These are phyloP conservation scores for Aplosporella prunicola DNA, from an alignment of 2,329 filamentous ascomycete species.

Conservation along the genomic window DNA sequence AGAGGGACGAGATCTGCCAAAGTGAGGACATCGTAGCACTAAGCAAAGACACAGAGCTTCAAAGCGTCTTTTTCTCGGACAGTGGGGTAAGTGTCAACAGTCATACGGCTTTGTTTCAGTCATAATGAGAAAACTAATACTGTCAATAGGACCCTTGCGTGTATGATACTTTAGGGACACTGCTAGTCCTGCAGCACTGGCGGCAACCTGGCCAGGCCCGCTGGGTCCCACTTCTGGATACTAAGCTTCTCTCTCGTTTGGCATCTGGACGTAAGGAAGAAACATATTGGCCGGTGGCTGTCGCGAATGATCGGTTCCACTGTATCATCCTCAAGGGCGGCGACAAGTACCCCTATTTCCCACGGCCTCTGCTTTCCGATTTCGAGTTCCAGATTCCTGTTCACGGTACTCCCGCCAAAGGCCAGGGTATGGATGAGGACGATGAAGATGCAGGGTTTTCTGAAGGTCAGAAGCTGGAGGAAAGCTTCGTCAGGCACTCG, in stretches of 20 bases:
- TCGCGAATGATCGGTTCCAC: constrained; percentile 85
- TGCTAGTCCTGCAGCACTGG: constrained; percentile 87
- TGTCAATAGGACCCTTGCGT: constrained; percentile 72
- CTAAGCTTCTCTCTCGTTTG: constrained; percentile 69
- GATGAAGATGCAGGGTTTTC: constrained; percentile 23
- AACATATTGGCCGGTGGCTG: constrained; percentile 89
- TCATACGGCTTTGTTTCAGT: background rate
- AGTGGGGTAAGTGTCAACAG: constrained; percentile 57
- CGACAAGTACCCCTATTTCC: constrained; percentile 88
- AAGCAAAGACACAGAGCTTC: constrained; percentile 61
- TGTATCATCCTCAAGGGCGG: constrained; percentile 98
- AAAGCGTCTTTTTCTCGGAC: constrained; percentile 85
- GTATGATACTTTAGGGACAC: constrained; percentile 84
- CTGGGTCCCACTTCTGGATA: constrained; percentile 91
- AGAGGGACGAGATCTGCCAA: constrained; percentile 87
- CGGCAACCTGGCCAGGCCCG: constrained; percentile 71
- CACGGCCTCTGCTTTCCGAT: constrained; percentile 77
- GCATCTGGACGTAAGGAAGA: constrained; percentile 80
- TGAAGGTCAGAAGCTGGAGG: constrained; percentile 61
- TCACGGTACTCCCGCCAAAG: constrained; percentile 30
- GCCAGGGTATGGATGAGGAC: constrained; percentile 21
- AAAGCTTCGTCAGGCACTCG: constrained; percentile 67
- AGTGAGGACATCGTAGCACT: constrained; percentile 87
- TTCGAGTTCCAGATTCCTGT: constrained; percentile 88
- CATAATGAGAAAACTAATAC: constrained; percentile 9